Percentiles rank a stretch among this genome's conserved stretches.
phyloP scores from a whole-genome alignment of 192 early-diverging fungal species.

The Rhizophlyctis rosea region DNA sequence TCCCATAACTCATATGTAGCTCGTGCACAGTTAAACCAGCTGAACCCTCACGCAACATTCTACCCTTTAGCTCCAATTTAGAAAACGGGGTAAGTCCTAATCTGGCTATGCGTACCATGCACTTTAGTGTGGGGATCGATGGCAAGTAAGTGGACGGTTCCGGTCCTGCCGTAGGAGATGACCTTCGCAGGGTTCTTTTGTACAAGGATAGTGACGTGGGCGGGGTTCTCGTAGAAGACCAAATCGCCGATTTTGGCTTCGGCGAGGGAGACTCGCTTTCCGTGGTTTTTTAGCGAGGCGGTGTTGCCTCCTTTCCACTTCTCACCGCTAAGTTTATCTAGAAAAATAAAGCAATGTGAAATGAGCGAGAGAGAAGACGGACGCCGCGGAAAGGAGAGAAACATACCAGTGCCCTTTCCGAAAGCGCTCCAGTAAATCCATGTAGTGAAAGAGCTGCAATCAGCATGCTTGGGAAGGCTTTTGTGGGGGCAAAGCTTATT shows the following conservation, averaged over 20 bases:
- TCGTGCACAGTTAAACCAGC: too few species aligned
- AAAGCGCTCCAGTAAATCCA: constrained; percentile 23
- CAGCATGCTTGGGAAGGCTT: constrained; percentile 1
- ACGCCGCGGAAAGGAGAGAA: not conserved
- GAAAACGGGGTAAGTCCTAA: too few species aligned
- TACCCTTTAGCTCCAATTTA: too few species aligned
- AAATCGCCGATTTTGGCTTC: constrained; percentile 14
- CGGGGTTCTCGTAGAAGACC: constrained; percentile 19
- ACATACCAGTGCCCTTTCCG: constrained; percentile 15
- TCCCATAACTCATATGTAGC: too few species aligned
- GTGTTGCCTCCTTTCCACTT: constrained; percentile 17
- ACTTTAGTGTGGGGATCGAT: too few species aligned
- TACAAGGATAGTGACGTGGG: constrained; percentile 15
- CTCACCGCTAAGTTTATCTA: constrained; percentile 15
- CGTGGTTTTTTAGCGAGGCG: constrained; percentile 16
- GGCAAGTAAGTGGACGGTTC: constrained; percentile 2
- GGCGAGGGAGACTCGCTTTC: constrained; percentile 8
- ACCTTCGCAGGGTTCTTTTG: constrained; percentile 14
- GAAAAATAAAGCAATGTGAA: not conserved
- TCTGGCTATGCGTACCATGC: too few species aligned
- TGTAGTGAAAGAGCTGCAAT: constrained; percentile 15
- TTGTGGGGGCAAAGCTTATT: constrained; percentile 7
- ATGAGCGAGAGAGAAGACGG: not conserved
- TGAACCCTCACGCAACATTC: too few species aligned
- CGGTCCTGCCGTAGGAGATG: constrained; percentile 6